These are phyloP conservation scores for Trichosporon coremiiforme DNA, from an alignment of 1,284 basidiomycete species.

Conservation along the genomic window DNA sequence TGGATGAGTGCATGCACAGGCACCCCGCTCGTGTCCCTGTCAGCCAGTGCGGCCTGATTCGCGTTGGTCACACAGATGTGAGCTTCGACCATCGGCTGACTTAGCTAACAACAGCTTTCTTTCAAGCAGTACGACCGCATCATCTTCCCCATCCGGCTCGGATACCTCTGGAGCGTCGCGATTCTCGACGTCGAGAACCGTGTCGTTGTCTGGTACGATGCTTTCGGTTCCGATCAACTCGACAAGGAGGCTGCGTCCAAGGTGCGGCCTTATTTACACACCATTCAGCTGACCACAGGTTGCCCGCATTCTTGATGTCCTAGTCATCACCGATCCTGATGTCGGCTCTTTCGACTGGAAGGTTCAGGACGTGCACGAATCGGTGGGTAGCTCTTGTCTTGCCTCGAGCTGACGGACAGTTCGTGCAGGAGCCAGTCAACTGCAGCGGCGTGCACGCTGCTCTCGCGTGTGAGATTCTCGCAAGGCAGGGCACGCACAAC, in stretches of 20 bases:
- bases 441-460: constrained; percentile 2
- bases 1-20: constrained; percentile 5
- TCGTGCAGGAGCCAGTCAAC: not conserved
- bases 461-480: not conserved
- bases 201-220: constrained; percentile 2
- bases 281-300: not conserved
- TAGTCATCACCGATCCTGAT: constrained; percentile 8
- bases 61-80: constrained; percentile 5
- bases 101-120: not conserved
- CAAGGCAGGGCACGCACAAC: constrained; percentile 3
- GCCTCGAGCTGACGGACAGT: not conserved
- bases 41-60: constrained; percentile 11
- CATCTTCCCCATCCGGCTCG: constrained; percentile 1
- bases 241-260: not conserved
- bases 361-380: not conserved
- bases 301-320: not conserved
- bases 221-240: not conserved
- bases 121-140: constrained; percentile 7
- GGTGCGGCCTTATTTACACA: not conserved
- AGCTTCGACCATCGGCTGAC: not conserved
- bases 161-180: not conserved
- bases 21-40: constrained; percentile 2
- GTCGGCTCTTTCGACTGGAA: constrained; percentile 13
- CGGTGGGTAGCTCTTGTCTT: not conserved
- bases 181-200: constrained; percentile 3